Evolutionary conservation across 192 early-diverging fungal species (phyloP), one percentile per base, ranked within the genome.

Genomic region (Allomyces macrogynus): DNA sequence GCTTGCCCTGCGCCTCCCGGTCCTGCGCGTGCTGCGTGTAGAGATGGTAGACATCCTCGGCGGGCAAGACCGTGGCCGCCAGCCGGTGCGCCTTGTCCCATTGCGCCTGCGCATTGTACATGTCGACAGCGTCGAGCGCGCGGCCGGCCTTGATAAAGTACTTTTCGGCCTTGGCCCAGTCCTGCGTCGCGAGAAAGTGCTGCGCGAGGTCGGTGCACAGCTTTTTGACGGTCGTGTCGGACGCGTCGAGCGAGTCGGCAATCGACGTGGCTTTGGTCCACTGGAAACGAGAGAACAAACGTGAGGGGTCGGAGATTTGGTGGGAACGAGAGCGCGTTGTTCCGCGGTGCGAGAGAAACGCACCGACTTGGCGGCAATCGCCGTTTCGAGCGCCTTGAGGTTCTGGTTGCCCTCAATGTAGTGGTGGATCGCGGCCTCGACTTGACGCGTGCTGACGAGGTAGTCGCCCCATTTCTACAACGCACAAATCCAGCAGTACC

Each of bases 221-320:
- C 78, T 23, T 71, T 69, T 63, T 75, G 73, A 10, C 76, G 74
- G 63, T n/a, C 20, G 66, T 71, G 40, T 83, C 77, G 5, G 74
- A 72, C 10, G 80, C 75, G 63, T 80, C 71, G 8, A 84, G 65
- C 23, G 82, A 75, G 64, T 84, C 82, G 26, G 81, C 70, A 62
- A 84, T 84, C 0, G 73, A 72, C 11, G 80, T 77, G 8, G 82
- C 82, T 64, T 81, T 83, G 65, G 80, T 84, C 82, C 82, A 84
- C 73, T 81, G 66, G n/a, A 23, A 60, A 5, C 23, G 23, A 65
- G 18, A 54, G 24, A 27, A n/a, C n/a, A n/a, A 12, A 69, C 4
- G 32, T 0, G 3, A 8, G 7, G 7, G 32, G 32, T 8, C 32
- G 8, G 32, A 40, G 7, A 40, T 40, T 32, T 12, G n/a, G 49